Evolutionary conservation across 306 rosid species (phyloP), one percentile per base, ranked within the genome.

Genomic region (Notholithocarpus densiflorus): DNA sequence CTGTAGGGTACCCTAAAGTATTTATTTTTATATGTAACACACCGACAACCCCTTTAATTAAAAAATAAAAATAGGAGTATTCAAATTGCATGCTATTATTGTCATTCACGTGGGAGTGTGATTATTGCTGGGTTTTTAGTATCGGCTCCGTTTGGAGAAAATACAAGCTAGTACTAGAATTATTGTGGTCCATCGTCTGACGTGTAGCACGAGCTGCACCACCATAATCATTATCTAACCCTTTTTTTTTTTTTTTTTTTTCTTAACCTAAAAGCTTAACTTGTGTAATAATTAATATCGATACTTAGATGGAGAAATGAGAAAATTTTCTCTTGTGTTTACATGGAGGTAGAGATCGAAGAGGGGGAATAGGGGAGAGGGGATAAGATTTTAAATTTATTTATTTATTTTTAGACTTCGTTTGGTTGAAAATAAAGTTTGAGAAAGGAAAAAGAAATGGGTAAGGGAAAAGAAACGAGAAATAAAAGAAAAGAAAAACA

Each of bases 21-120:
- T 8, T 40, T 40, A 40, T 40, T 2, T 40, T 40, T 7, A 7
- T 8, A 40, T 40, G 45, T 2, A 8, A 40, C 45, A 76, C 89
- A 82, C 89, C 86, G 92, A 88, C 93, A 85, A 57, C 43, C 73
- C 82, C 5, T 13, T 29, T 8, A 40, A 34, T 34, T 34, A 76
- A 73, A 82, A 73, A 79, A 65, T 81, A 61, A 53, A 60, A 26
- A 48, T 24, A 60, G 23, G 60, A 60, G 19, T 60, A 20, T 53
- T 77, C 37, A 70, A 69, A 77, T 52, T 19, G 4, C 54, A 21
- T 68, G 75, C 76, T 83, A 80, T 79, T 76, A 79, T 85, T 84
- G 88, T 56, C 75, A 68, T 84, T 81, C 90, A 86, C 90, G 79
- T 88, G 85, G 78, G 75, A 7, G 55, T 56, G 53, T 72, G 76